A percentile compares a stretch with the other conserved stretches of the same genome.
phyloP scores from a whole-genome alignment of 2,329 filamentous ascomycete species.

The Ascochyta fabae region DNA sequence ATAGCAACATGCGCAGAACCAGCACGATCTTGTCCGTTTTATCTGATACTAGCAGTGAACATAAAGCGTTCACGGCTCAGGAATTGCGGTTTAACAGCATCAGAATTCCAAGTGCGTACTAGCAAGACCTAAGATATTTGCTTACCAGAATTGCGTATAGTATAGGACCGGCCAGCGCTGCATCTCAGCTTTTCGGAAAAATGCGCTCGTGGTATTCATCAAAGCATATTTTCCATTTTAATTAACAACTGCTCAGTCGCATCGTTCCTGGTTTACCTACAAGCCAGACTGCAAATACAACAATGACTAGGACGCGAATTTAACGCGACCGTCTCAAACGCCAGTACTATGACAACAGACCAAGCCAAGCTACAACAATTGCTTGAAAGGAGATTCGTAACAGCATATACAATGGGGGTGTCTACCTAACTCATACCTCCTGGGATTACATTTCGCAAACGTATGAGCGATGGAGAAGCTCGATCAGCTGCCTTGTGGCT shows the following conservation, averaged over 20 bases:
- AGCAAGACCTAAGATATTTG: not conserved
- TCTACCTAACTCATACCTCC: not conserved
- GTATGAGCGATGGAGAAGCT: not conserved
- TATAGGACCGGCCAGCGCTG: not conserved
- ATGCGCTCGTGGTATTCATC: not conserved
- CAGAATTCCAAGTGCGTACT: not conserved
- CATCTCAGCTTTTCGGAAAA: not conserved
- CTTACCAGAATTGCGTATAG: not conserved
- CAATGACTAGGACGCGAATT: not conserved
- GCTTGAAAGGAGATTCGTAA: not conserved
- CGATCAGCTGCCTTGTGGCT: not conserved
- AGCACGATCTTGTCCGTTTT: too few relatives aligned
- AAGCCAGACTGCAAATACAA: not conserved
- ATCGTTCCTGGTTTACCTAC: not conserved
- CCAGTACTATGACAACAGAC: conserved; percentile 5
- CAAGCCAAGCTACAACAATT: not conserved
- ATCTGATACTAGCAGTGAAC: not conserved
- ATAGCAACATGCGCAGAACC: not conserved
- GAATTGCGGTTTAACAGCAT: not conserved
- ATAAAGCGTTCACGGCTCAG: too few relatives aligned
- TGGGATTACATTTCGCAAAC: not conserved
- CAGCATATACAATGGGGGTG: not conserved
- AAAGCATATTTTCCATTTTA: not conserved
- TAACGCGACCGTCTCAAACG: not conserved
- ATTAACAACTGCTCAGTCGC: not conserved